phyloP scores from a whole-genome alignment of 192 early-diverging fungal genomes.

The Obelidium mucronatum region DNA sequence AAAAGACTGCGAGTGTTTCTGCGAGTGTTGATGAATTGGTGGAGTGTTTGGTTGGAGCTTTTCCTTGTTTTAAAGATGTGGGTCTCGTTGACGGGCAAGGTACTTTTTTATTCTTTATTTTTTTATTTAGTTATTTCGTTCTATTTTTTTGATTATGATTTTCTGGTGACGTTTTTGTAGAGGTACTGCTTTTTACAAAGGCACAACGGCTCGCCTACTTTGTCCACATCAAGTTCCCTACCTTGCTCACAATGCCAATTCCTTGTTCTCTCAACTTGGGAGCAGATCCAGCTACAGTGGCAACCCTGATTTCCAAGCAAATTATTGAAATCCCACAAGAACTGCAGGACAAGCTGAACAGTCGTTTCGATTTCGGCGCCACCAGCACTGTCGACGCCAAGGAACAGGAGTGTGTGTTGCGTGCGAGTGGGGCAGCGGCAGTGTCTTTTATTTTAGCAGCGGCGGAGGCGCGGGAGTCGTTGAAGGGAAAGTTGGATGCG shows the following conservation, averaged over 20 bases:
- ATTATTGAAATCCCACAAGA: neutral
- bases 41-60: constrained; percentile 62
- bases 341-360: neutral
- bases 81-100: neutral
- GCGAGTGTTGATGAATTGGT: constrained; percentile 63
- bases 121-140: neutral
- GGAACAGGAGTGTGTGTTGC: neutral
- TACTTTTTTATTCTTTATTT: neutral
- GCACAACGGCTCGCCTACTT: constrained; percentile 18
- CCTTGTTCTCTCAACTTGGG: neutral
- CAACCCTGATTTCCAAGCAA: neutral
- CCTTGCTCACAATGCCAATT: neutral
- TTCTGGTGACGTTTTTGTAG: neutral
- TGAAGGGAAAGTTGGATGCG: constrained; percentile 2
- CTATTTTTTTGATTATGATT: neutral
- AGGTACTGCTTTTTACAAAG: neutral
- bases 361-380: neutral
- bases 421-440: constrained; percentile 3
- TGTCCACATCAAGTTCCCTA: constrained; percentile 15
- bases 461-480: too few species aligned
- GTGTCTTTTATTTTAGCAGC: neutral
- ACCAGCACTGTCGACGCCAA: neutral
- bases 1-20: constrained; percentile 50
- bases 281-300: constrained; percentile 6
- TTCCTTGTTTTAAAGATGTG: constrained; percentile 74